Conservation (phyloP, 1,139 yeast species). For the Lodderomyces orthopsilosis region DNA sequence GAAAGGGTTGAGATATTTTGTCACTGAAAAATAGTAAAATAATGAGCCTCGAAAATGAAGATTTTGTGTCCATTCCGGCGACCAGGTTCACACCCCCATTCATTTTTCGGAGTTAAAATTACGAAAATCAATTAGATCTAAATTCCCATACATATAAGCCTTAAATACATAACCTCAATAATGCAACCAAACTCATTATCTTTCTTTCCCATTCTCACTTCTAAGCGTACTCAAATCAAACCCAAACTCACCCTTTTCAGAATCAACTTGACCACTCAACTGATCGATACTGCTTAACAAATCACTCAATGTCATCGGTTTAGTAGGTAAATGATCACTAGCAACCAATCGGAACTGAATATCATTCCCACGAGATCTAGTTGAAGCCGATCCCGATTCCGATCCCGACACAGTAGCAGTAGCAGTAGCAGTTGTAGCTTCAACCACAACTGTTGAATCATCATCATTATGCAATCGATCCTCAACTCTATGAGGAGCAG, state of each 20-base stretch:
- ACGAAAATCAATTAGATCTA: too few relatives aligned
- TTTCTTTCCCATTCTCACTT: background rate
- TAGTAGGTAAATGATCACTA: conserved; percentile 27
- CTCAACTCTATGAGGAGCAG: background rate
- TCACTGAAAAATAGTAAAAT: too few relatives aligned
- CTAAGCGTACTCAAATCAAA: background rate
- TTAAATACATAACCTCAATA: background rate
- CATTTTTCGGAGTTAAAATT: too few relatives aligned
- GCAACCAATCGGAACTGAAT: conserved; percentile 32
- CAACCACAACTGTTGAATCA: background rate
- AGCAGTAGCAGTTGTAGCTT: background rate
- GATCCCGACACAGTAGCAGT: background rate
- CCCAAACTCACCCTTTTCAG: conserved; percentile 26
- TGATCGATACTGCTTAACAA: conserved; percentile 21
- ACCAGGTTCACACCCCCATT: too few relatives aligned
- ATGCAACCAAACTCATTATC: background rate
- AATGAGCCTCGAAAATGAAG: too few relatives aligned
- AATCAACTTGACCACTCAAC: conserved; percentile 17
- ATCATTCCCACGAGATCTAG: conserved; percentile 19
- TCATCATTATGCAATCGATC: conserved; percentile 11
- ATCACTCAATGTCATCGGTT: conserved; percentile 23
- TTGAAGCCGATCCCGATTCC: background rate
- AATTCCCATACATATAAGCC: too few relatives aligned
- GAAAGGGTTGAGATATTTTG: too few relatives aligned
- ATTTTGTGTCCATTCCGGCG: too few relatives aligned